These are phyloP conservation scores for Vitrella brassicaformis DNA, from an alignment of 73 alveolate genomes.

Conservation along the genomic window DNA sequence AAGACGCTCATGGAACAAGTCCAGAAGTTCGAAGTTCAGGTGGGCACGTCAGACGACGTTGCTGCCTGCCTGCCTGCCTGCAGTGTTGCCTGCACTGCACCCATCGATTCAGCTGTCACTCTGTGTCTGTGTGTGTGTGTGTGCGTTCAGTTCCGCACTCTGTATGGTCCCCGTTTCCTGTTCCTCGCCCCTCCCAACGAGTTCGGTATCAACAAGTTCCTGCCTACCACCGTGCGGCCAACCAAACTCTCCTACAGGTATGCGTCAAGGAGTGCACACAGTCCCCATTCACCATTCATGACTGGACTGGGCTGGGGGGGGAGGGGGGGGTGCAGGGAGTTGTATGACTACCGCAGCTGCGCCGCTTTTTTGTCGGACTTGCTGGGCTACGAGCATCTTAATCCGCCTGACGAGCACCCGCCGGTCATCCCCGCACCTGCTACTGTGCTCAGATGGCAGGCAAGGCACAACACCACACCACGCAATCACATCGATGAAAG, in stretches of 20 bases:
- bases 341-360: slow-evolving; percentile 79
- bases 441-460: slow-evolving; percentile 64
- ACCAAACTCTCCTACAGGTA: slow-evolving; percentile 55
- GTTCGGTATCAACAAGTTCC: slow-evolving; percentile 64
- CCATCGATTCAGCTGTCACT: background rate
- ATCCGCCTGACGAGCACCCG: slow-evolving; percentile 83
- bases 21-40: slow-evolving; percentile 60
- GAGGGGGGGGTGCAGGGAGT: slow-evolving; percentile 69
- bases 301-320: no score
- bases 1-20: slow-evolving; percentile 87
- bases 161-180: slow-evolving; percentile 56
- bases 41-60: slow-evolving; percentile 21
- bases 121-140: background rate
- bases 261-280: background rate
- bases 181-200: slow-evolving; percentile 70
- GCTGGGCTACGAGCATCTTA: slow-evolving; percentile 64
- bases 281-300: background rate
- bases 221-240: slow-evolving; percentile 73
- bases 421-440: slow-evolving; percentile 86
- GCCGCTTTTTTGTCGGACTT: slow-evolving; percentile 80
- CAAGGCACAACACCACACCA: background rate
- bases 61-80: background rate
- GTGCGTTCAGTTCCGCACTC: slow-evolving; percentile 16
- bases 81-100: background rate
- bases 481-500: no score